phyloP scores from a whole-genome alignment of 1,139 yeast species.

The Arxiozyma telluris region DNA sequence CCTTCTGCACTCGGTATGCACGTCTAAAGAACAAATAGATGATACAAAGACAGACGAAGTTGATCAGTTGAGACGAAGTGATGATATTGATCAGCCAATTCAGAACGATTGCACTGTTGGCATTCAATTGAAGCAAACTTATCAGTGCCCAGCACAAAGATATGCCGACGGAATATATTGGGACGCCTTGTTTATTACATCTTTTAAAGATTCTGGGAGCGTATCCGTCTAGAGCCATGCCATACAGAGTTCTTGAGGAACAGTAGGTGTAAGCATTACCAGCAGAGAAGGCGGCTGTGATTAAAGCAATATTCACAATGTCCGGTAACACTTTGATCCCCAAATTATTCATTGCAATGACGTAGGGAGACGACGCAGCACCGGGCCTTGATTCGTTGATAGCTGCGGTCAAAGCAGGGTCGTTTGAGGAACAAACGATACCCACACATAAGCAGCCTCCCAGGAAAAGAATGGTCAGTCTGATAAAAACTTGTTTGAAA shows the following conservation, averaged over 20 bases:
- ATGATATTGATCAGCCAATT: conserved; percentile 68
- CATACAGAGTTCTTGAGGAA: conserved; percentile 50
- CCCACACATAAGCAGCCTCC: conserved; percentile 56
- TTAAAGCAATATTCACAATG: conserved; percentile 52
- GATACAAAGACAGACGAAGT: conserved; percentile 54
- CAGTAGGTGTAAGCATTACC: conserved; percentile 67
- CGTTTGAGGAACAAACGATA: conserved; percentile 46
- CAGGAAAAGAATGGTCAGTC: conserved; percentile 62
- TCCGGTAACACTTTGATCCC: conserved; percentile 49
- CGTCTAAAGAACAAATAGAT: conserved; percentile 58
- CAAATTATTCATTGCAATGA: conserved; percentile 50
- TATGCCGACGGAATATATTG: conserved; percentile 36
- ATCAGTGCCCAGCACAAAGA: conserved; percentile 39
- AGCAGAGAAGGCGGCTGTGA: conserved; percentile 60
- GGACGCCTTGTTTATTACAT: conserved; percentile 47
- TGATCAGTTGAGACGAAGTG: conserved; percentile 72
- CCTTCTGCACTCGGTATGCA: conserved; percentile 52
- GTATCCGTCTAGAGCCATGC: conserved; percentile 51
- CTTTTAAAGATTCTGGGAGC: conserved; percentile 48
- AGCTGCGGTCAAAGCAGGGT: conserved; percentile 38
- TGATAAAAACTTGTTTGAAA: conserved; percentile 63
- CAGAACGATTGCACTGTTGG: conserved; percentile 55
- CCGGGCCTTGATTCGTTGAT: conserved; percentile 43
- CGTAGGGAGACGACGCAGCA: conserved; percentile 56
- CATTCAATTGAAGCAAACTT: conserved; percentile 48